Conservation (phyloP, 257 asterid genomes). For the Henckelia pumila region DNA sequence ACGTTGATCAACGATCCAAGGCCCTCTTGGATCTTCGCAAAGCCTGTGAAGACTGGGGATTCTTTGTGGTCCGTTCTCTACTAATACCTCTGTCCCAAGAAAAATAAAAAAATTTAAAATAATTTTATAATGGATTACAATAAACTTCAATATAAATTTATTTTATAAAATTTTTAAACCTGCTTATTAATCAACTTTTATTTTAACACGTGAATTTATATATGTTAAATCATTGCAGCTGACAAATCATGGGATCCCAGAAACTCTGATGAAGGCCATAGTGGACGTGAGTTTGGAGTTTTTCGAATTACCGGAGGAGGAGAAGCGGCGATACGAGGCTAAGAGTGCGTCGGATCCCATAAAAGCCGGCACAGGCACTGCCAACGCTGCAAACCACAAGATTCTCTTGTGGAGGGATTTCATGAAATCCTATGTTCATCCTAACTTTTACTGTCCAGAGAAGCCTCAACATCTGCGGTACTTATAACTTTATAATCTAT, state of each 20-base stretch:
- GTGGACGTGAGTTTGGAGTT: slow-evolving; percentile 28
- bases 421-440: slow-evolving; percentile 42
- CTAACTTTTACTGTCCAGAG: slow-evolving; percentile 44
- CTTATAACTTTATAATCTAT: not conserved
- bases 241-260: slow-evolving; percentile 46
- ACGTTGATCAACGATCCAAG: slow-evolving; percentile 29
- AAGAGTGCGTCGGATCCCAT: slow-evolving; percentile 38
- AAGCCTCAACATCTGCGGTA: slow-evolving; percentile 36
- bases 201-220: too few species aligned
- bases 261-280: slow-evolving; percentile 24
- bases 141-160: too few species aligned
- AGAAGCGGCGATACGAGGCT: slow-evolving; percentile 31
- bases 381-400: slow-evolving; percentile 24
- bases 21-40: slow-evolving; percentile 28
- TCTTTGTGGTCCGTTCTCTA: slow-evolving; percentile 43
- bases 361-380: slow-evolving; percentile 29
- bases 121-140: too few species aligned
- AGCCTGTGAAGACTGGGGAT: slow-evolving; percentile 54
- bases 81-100: too few species aligned
- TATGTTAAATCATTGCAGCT: too few species aligned
- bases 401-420: slow-evolving; percentile 47
- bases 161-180: too few species aligned
- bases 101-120: too few species aligned
- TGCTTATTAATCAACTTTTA: too few species aligned
- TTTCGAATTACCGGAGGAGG: slow-evolving; percentile 32